These are phyloP conservation scores for Magnolia changhungtana DNA, from an alignment of 164 flowering plant species.

Conservation along the genomic window DNA sequence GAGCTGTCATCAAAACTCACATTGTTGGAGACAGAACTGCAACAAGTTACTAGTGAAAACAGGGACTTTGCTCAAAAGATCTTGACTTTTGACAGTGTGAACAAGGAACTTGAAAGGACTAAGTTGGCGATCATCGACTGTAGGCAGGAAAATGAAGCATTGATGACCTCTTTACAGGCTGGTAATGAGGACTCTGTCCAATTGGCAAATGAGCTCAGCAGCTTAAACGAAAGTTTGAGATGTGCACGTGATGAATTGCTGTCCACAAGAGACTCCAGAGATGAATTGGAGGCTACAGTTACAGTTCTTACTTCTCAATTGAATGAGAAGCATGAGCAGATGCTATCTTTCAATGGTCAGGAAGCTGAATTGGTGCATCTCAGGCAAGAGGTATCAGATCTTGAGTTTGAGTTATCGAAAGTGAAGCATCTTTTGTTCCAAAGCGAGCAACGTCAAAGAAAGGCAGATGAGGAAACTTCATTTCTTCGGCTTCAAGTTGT, in stretches of 20 bases:
- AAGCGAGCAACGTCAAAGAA: slow-evolving; percentile 26
- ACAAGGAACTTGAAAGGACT: slow-evolving; percentile 43
- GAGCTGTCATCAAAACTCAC: slow-evolving; percentile 47
- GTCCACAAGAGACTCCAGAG: slow-evolving; percentile 42
- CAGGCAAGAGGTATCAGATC: slow-evolving; percentile 41
- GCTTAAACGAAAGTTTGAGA: slow-evolving; percentile 37
- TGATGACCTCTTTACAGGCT: slow-evolving; percentile 36
- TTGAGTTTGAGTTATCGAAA: slow-evolving; percentile 49
- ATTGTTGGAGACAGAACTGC: slow-evolving; percentile 48
- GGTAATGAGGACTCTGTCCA: slow-evolving; percentile 41
- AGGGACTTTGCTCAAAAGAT: slow-evolving; percentile 43
- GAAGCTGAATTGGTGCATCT: slow-evolving; percentile 41
- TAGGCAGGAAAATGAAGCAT: slow-evolving; percentile 34
- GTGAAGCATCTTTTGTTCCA: slow-evolving; percentile 27
- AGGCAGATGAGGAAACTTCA: slow-evolving; percentile 32
- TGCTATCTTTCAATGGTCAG: slow-evolving; percentile 34
- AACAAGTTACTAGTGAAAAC: slow-evolving; percentile 41
- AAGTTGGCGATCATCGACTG: slow-evolving; percentile 28
- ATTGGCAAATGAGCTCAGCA: slow-evolving; percentile 43
- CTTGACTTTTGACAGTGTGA: slow-evolving; percentile 31
- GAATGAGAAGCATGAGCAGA: slow-evolving; percentile 38
- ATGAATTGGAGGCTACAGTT: slow-evolving; percentile 39
- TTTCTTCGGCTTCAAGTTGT: slow-evolving; percentile 18
- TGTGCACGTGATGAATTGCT: slow-evolving; percentile 41
- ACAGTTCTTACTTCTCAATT: slow-evolving; percentile 46